phyloP scores from a whole-genome alignment of 2,329 filamentous ascomycete genomes.

The Trichophaea hybrida region DNA sequence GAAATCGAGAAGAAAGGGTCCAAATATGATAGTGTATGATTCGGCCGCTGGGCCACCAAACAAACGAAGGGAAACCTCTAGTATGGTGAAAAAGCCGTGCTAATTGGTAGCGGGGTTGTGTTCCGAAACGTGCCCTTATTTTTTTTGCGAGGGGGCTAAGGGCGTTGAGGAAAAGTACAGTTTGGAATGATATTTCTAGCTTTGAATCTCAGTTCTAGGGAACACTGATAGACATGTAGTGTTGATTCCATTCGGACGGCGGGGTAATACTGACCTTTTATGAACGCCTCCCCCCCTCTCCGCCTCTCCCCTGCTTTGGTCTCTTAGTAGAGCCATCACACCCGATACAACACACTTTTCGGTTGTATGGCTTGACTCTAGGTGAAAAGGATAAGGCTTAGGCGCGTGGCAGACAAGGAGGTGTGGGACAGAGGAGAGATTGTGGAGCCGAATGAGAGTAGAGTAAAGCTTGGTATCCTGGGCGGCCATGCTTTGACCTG shows the following conservation, averaged over 20 bases:
- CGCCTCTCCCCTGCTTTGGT: not conserved
- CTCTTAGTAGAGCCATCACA: not conserved
- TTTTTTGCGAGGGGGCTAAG: not conserved
- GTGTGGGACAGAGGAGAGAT: not conserved
- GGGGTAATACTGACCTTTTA: constrained; percentile 2
- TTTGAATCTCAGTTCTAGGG: not conserved
- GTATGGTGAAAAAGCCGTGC: not conserved
- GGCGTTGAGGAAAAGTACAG: not conserved
- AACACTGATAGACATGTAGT: not conserved
- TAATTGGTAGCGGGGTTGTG: not conserved
- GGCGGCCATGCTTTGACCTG: not conserved
- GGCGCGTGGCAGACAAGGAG: not conserved
- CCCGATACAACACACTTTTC: not conserved
- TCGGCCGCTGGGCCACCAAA: too few species aligned
- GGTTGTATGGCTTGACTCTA: not conserved
- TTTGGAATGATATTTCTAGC: not conserved
- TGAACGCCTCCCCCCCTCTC: not conserved
- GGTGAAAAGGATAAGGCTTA: not conserved
- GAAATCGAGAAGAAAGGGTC: not conserved
- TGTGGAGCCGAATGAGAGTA: constrained; percentile 1
- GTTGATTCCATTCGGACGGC: not conserved
- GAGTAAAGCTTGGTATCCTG: not conserved
- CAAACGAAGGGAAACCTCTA: not conserved
- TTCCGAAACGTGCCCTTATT: not conserved
- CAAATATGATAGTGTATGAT: not conserved